phyloP scores from a whole-genome alignment of 805 yeast genomes.

The Kregervanrija delftensis region DNA sequence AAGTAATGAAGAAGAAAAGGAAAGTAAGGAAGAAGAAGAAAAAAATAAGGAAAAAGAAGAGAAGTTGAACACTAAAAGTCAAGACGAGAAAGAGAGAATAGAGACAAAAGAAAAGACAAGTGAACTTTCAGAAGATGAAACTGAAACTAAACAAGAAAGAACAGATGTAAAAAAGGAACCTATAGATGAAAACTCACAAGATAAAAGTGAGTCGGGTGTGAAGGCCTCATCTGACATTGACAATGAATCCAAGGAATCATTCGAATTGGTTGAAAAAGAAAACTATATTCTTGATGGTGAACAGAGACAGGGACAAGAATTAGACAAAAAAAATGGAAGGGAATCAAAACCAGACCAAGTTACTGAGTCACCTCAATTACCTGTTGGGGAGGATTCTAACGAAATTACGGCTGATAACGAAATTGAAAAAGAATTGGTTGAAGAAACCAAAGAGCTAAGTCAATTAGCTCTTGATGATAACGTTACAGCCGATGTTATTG shows the following conservation, averaged over 20 bases:
- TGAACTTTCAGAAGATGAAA: not conserved
- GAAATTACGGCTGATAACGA: not conserved
- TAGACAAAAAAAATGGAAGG: too few species aligned
- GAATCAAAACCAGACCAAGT: too few species aligned
- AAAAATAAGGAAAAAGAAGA: not conserved
- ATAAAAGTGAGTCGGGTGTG: too few species aligned
- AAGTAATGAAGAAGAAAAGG: conserved; percentile 3
- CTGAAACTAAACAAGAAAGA: not conserved
- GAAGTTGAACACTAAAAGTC: not conserved
- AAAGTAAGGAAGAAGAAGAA: not conserved
- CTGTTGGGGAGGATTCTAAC: too few species aligned
- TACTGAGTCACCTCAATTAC: too few species aligned
- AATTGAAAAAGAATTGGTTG: not conserved
- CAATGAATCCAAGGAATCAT: too few species aligned
- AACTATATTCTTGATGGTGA: too few species aligned
- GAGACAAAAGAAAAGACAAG: not conserved
- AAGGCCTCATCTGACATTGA: too few species aligned
- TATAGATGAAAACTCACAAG: too few species aligned
- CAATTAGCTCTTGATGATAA: too few species aligned
- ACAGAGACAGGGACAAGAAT: too few species aligned
- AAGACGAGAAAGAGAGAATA: not conserved
- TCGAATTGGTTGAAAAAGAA: too few species aligned
- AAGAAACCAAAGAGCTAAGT: not conserved
- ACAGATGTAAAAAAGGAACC: not conserved
- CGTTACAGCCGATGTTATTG: not conserved